A percentile compares a stretch with the other conserved stretches of the same genome.
These are phyloP conservation scores for Ceratocystis alfenasii DNA, from an alignment of 2,329 filamentous ascomycete genomes.

Conservation along the genomic window DNA sequence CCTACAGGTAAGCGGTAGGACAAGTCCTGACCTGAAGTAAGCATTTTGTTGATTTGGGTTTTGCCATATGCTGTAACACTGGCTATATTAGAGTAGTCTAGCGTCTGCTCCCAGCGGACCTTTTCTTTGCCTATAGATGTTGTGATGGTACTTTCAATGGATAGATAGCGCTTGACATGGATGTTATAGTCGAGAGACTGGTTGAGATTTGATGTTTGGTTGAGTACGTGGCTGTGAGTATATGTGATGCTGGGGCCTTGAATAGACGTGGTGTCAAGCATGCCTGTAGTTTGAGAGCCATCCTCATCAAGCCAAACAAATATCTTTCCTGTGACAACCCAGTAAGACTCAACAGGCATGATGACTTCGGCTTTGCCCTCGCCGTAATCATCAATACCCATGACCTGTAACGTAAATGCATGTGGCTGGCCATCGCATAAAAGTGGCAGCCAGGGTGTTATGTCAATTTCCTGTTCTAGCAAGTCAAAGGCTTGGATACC, in stretches of 20 bases:
- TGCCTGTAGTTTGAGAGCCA: constrained; percentile 41
- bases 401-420: constrained; percentile 55
- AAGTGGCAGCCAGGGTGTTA: constrained; percentile 61
- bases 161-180: constrained; percentile 42
- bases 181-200: constrained; percentile 49
- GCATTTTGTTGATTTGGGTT: constrained; percentile 33
- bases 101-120: constrained; percentile 46
- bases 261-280: not conserved
- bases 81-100: constrained; percentile 43
- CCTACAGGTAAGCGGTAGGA: constrained; percentile 25
- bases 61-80: constrained; percentile 31
- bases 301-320: constrained; percentile 59
- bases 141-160: constrained; percentile 37
- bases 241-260: constrained; percentile 28
- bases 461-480: constrained; percentile 68
- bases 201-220: constrained; percentile 42
- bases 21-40: constrained; percentile 36
- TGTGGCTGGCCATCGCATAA: constrained; percentile 55
- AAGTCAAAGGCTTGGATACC: constrained; percentile 71
- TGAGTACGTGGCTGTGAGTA: constrained; percentile 23
- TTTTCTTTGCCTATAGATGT: constrained; percentile 24
- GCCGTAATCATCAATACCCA: constrained; percentile 48
- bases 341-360: constrained; percentile 35
- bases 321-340: constrained; percentile 67
- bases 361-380: constrained; percentile 37